These are phyloP conservation scores for Claviceps capensis DNA, from an alignment of 2,329 filamentous ascomycete species.

Conservation along the genomic window DNA sequence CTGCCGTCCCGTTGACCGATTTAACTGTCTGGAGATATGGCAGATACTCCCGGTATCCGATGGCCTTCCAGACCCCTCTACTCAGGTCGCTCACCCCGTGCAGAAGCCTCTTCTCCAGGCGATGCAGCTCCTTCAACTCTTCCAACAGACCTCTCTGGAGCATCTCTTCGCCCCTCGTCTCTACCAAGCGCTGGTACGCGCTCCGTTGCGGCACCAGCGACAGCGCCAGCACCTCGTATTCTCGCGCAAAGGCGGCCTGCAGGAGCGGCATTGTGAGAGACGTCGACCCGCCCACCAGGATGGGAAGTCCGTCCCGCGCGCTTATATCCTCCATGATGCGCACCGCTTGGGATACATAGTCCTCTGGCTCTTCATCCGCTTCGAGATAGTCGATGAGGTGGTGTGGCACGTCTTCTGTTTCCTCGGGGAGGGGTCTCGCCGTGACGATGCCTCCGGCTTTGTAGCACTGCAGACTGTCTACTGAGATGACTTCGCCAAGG, in stretches of 20 bases:
- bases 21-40: neutral
- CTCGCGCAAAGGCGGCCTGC: neutral
- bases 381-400: slow-evolving; percentile 1
- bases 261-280: neutral
- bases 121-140: neutral
- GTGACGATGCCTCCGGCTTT: neutral
- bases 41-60: neutral
- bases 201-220: neutral
- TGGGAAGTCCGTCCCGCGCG: neutral
- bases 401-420: neutral
- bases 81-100: neutral
- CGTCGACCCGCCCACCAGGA: slow-evolving; percentile 1
- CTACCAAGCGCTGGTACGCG: neutral
- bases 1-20: neutral
- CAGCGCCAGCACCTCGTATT: neutral
- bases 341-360: neutral
- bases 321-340: neutral
- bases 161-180: neutral
- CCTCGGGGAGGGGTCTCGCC: neutral
- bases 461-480: slow-evolving; percentile 3
- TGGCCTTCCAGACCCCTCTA: neutral
- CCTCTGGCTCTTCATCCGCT: slow-evolving; percentile 1
- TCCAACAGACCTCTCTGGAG: neutral
- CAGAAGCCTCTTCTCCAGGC: neutral
- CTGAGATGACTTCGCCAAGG: slow-evolving; percentile 1